Conservation (phyloP, 768 basidiomycete genomes). For the Kwoniella sp. region DNA sequence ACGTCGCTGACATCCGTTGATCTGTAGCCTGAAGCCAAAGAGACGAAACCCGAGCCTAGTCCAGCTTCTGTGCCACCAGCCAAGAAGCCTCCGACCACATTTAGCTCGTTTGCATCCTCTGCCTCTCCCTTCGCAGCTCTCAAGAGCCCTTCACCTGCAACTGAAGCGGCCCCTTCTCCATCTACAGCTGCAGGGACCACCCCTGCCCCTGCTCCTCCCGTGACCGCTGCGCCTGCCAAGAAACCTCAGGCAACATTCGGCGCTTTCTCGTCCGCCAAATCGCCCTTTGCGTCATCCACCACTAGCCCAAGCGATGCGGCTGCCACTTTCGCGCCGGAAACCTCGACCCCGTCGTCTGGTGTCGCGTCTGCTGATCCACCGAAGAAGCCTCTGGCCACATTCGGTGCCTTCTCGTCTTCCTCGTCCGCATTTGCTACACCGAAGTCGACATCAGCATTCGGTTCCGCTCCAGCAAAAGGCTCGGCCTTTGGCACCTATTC, state of each 20-base stretch:
- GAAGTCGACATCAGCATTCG: constrained; percentile 12
- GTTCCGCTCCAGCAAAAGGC: constrained; percentile 7
- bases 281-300: constrained; percentile 40
- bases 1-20: background rate
- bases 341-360: background rate
- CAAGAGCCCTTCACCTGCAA: constrained; percentile 14
- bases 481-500: constrained; percentile 50
- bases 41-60: background rate
- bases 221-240: constrained; percentile 35
- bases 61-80: background rate
- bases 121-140: constrained; percentile 39
- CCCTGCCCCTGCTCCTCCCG: constrained; percentile 3
- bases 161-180: background rate
- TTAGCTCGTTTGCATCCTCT: constrained; percentile 44
- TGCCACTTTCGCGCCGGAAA: background rate
- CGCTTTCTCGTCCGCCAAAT: constrained; percentile 40
- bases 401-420: constrained; percentile 46
- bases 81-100: constrained; percentile 28
- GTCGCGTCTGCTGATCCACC: constrained; percentile 17
- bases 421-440: constrained; percentile 38
- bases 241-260: constrained; percentile 51
- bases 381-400: constrained; percentile 52
- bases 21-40: constrained; percentile 1
- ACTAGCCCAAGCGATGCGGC: constrained; percentile 3
- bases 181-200: background rate